Conservation (phyloP, 169 alveolate genomes). For the Hepatocystis sp. region DNA sequence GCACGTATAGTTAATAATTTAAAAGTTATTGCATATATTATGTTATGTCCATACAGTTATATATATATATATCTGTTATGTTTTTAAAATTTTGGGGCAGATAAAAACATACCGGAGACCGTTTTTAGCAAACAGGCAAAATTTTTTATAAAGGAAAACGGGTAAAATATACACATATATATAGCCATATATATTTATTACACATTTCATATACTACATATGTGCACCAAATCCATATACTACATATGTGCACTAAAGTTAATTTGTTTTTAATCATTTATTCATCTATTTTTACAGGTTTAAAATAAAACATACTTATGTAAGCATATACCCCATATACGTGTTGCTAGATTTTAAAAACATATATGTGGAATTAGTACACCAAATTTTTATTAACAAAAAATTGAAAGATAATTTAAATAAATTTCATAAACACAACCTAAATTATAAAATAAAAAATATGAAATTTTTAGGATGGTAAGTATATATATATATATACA, state of each 20-base stretch:
- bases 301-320: slow-evolving; percentile 7
- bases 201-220: no score
- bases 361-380: slow-evolving; percentile 47
- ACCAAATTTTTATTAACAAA: slow-evolving; percentile 19
- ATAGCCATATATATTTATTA: no score
- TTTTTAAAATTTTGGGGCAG: slow-evolving; percentile 4
- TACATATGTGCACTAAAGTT: not conserved
- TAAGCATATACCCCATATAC: slow-evolving; percentile 27
- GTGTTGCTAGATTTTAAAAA: slow-evolving; percentile 12
- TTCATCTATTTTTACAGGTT: slow-evolving; percentile 1
- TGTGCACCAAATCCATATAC: no score
- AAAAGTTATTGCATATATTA: no score
- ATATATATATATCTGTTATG: slow-evolving; percentile 1
- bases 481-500: not conserved
- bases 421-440: slow-evolving; percentile 31
- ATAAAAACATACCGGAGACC: slow-evolving; percentile 23
- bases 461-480: slow-evolving; percentile 70
- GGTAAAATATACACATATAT: slow-evolving; percentile 37
- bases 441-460: slow-evolving; percentile 26
- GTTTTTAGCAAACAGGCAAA: slow-evolving; percentile 46
- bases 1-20: no score
- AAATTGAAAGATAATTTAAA: slow-evolving; percentile 43
- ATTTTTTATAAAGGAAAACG: slow-evolving; percentile 47
- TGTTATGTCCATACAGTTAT: not conserved
- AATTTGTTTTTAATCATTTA: not conserved